A percentile compares a stretch with the other conserved stretches of the same genome.
phyloP scores from a whole-genome alignment of 1,139 yeast species.

The Suhomyces terraborum region DNA sequence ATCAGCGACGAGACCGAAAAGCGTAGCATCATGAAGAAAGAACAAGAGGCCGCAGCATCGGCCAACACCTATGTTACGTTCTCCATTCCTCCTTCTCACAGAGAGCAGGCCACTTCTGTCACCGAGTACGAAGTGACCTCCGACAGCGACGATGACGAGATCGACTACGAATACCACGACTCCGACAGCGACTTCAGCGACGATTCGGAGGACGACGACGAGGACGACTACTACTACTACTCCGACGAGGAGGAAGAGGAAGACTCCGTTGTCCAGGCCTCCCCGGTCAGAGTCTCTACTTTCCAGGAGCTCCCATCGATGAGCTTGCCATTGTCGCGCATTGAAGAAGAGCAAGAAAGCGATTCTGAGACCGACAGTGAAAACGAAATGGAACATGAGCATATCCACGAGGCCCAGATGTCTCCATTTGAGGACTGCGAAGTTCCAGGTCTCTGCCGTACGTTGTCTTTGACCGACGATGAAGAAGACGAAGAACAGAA shows the following conservation, averaged over 20 bases:
- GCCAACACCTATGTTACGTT: conserved; percentile 16
- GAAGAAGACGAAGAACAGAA: conserved; percentile 23
- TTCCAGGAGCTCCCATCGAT: conserved; percentile 29
- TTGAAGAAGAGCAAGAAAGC: conserved; percentile 30
- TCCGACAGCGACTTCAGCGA: conserved; percentile 13
- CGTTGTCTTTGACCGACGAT: conserved; percentile 29
- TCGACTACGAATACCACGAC: conserved; percentile 26
- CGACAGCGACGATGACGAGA: conserved; percentile 18
- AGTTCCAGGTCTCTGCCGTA: conserved; percentile 31
- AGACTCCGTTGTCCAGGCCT: conserved; percentile 1
- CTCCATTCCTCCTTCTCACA: conserved; percentile 12
- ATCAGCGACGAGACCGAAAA: conserved; percentile 37
- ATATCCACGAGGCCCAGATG: too few relatives aligned
- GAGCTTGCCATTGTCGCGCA: conserved; percentile 24
- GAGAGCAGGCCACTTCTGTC: conserved; percentile 19
- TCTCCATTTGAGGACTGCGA: conserved; percentile 14
- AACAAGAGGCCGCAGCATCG: conserved; percentile 8
- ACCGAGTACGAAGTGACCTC: conserved; percentile 26
- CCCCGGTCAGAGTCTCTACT: conserved; percentile 2
- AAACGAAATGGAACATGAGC: conserved; percentile 22
- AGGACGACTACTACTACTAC: conserved; percentile 34
- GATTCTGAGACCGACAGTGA: conserved; percentile 24
- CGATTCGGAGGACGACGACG: conserved; percentile 30
- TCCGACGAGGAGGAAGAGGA: conserved; percentile 19
- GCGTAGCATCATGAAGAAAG: conserved; percentile 21